Base-by-base conservation (phyloP, 75 land plant genomes). In the Pinus taeda region DNA sequence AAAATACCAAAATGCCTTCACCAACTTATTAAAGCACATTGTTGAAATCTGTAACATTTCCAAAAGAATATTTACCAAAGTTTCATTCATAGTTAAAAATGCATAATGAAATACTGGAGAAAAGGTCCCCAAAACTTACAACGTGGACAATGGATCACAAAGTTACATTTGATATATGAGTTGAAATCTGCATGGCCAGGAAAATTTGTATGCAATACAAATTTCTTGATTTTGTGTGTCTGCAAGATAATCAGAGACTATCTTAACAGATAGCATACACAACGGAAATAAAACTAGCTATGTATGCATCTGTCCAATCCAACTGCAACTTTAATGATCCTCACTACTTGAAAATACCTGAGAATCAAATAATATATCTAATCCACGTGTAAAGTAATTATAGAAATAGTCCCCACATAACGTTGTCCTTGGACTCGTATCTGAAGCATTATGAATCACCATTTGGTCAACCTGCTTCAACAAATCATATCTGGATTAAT, bases 101-200 rank as follows among this genome's bases (percentile, higher is more conserved):
- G 45, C 42, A 60, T 15, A 7, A 74, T 4, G 26, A 60, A 63
- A 33, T 57, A 29, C 6, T n/a, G 26, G 20, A 13, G 6, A 22
- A 73, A 73, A 4, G 13, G 39, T 33, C 13, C 70, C 2, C 20
- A 61, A 22, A 66, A 75, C 87, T 85, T 84, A 93, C 96, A 57
- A 57, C 79, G 83, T 45, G 84, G 84, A 72, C 82, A 87, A 76
- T 88, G 81, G 74, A 96, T 91, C 15, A 90, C 81, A 85, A 96
- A 96, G 76, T 96, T 96, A 91, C 98, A 96, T 78, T 93, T 96
- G 17, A 93, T 90, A 77, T 96, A 96, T n/a, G 92, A 91, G 75
- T 93, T 96, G 81, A 96, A 96, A 84, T 96, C 97, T 64, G 97
- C 85, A 81, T 96, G 98, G 59, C 97, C 98, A 57, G 97, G 98